Conservation (phyloP, 495 filamentous ascomycete genomes). For the Hypoxylon rickii region DNA sequence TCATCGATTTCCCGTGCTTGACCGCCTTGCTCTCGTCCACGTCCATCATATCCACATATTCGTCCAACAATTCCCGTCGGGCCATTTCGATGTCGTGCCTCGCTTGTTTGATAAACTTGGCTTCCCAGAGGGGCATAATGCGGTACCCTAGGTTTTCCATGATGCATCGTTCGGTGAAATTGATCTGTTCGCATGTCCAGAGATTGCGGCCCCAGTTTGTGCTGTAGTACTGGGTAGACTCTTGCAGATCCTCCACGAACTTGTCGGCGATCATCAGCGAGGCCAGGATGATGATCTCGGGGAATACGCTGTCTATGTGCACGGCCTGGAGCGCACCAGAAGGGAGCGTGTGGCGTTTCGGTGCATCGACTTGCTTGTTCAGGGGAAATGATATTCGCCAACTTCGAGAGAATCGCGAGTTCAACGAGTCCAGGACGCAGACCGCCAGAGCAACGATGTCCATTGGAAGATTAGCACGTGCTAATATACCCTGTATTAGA, state of each 20-base stretch:
- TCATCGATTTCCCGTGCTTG: conserved; percentile 46
- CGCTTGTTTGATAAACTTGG: conserved; percentile 51
- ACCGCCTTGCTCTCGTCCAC: conserved; percentile 27
- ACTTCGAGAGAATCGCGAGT: conserved; percentile 56
- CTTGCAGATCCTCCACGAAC: conserved; percentile 56
- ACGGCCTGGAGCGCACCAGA: conserved; percentile 42
- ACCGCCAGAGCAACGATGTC: conserved; percentile 58
- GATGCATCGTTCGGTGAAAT: conserved; percentile 58
- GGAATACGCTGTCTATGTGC: conserved; percentile 59
- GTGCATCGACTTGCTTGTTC: conserved; percentile 18
- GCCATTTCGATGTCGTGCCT: conserved; percentile 59
- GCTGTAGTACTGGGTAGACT: conserved; percentile 49
- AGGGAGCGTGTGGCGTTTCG: conserved; percentile 54
- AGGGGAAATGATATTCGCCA: conserved; percentile 58
- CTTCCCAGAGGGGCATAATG: conserved; percentile 56
- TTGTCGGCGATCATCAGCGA: conserved; percentile 57
- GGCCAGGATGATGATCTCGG: conserved; percentile 56
- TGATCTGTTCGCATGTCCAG: conserved; percentile 60
- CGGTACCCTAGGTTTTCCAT: conserved; percentile 59
- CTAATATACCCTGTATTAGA: conserved; percentile 56
- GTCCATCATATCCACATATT: conserved; percentile 15
- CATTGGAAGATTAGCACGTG: conserved; percentile 52
- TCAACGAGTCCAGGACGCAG: conserved; percentile 60
- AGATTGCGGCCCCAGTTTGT: conserved; percentile 50
- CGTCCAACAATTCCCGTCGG: conserved; percentile 42